These are phyloP conservation scores for Aspergillus glaucus DNA, from an alignment of 2,329 filamentous ascomycete species.

Conservation along the genomic window DNA sequence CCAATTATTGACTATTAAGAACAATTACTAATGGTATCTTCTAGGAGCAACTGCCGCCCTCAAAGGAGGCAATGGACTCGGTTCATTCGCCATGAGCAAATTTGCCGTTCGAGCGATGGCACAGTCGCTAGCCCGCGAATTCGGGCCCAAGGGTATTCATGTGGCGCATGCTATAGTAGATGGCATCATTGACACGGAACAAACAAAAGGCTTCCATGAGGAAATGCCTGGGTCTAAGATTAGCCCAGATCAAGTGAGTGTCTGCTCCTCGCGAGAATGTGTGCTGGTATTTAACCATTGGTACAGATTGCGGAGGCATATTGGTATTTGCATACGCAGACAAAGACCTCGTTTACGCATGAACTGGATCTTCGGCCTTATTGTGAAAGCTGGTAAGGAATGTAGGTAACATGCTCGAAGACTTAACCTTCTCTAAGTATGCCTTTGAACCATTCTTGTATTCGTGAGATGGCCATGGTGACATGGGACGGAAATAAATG, in stretches of 20 bases:
- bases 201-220: slow-evolving; percentile 34
- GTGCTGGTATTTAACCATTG: neutral
- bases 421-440: too few relatives aligned
- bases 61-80: slow-evolving; percentile 46
- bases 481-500: too few relatives aligned
- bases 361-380: slow-evolving; percentile 47
- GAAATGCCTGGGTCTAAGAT: slow-evolving; percentile 47
- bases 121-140: slow-evolving; percentile 49
- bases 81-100: slow-evolving; percentile 47
- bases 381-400: slow-evolving; percentile 13
- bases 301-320: slow-evolving; percentile 50
- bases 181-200: slow-evolving; percentile 50
- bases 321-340: slow-evolving; percentile 51
- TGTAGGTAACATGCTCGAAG: neutral
- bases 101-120: slow-evolving; percentile 48
- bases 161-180: slow-evolving; percentile 52
- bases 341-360: slow-evolving; percentile 47
- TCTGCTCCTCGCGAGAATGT: slow-evolving; percentile 2
- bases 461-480: too few relatives aligned
- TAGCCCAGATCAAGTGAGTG: slow-evolving; percentile 41
- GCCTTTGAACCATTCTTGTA: too few relatives aligned
- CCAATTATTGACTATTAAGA: neutral
- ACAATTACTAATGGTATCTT: neutral
- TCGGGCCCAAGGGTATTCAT: slow-evolving; percentile 51
- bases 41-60: slow-evolving; percentile 47